Percentiles rank a stretch among this genome's conserved stretches.
Evolutionary conservation across 2,329 filamentous ascomycete species (phyloP).

Genomic region (Aspergillus sp.): DNA sequence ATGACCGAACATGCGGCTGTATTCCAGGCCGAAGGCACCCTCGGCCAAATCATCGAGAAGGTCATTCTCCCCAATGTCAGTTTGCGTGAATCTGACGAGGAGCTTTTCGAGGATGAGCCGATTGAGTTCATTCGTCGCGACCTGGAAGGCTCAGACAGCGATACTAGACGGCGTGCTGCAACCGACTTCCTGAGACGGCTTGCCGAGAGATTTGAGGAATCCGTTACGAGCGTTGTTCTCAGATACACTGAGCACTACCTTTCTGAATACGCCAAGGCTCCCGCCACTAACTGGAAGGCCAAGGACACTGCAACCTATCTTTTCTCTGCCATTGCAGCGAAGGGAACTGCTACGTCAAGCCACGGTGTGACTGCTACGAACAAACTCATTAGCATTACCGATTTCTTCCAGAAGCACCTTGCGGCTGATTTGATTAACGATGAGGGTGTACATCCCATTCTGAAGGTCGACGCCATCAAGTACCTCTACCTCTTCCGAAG

Average conservation of each 20-base stretch:
- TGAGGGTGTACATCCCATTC: slow-evolving; percentile 72
- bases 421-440: slow-evolving; percentile 81
- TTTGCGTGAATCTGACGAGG: slow-evolving; percentile 87
- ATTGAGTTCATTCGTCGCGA: slow-evolving; percentile 97
- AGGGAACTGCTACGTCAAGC: slow-evolving; percentile 80
- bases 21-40: slow-evolving; percentile 79
- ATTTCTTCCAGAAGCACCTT: slow-evolving; percentile 93
- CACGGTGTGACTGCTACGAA: slow-evolving; percentile 93
- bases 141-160: slow-evolving; percentile 92
- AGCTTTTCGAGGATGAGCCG: slow-evolving; percentile 96
- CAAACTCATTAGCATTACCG: slow-evolving; percentile 80
- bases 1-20: slow-evolving; percentile 75
- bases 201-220: slow-evolving; percentile 81
- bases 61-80: slow-evolving; percentile 93
- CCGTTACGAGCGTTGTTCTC: slow-evolving; percentile 84
- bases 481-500: slow-evolving; percentile 97
- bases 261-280: slow-evolving; percentile 68
- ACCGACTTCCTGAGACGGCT: slow-evolving; percentile 92
- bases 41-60: slow-evolving; percentile 90
- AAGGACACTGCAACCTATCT: slow-evolving; percentile 99
- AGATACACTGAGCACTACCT: slow-evolving; percentile 87
- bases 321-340: slow-evolving; percentile 90
- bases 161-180: slow-evolving; percentile 86
- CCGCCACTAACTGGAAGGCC: slow-evolving; percentile 79
- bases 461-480: slow-evolving; percentile 98